These are phyloP conservation scores for Xylaria sp. DNA, from an alignment of 2,329 filamentous ascomycete species.

Conservation along the genomic window DNA sequence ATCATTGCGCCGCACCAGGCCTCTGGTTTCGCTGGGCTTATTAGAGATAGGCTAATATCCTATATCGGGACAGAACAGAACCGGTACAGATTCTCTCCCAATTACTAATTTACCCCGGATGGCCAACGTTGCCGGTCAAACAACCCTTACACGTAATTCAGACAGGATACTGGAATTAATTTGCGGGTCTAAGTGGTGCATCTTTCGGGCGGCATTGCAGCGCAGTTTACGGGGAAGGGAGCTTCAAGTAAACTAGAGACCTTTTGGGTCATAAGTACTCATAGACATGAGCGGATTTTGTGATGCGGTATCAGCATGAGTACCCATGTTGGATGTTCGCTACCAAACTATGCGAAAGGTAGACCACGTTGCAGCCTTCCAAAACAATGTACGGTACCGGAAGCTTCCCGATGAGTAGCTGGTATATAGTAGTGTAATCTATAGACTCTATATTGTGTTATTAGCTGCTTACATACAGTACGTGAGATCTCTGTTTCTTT, in stretches of 20 bases:
- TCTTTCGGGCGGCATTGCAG: conserved; percentile 5
- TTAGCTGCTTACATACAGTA: conserved; percentile 9
- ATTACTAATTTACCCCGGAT: conserved; percentile 38
- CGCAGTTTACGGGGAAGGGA: background rate
- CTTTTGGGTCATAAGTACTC: no score
- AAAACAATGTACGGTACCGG: conserved; percentile 35
- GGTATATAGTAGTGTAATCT: conserved; percentile 12
- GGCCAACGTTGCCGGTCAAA: conserved; percentile 13
- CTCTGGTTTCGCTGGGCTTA: conserved; percentile 35
- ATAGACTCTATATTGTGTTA: conserved; percentile 25
- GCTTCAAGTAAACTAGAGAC: background rate
- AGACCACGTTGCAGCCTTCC: conserved; percentile 37
- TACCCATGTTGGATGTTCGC: conserved; percentile 25
- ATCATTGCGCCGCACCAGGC: conserved; percentile 36
- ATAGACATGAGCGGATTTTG: conserved; percentile 19
- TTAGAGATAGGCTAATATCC: conserved; percentile 23
- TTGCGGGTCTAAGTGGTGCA: conserved; percentile 29
- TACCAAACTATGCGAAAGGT: conserved; percentile 25
- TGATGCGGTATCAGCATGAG: conserved; percentile 23
- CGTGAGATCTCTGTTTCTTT: conserved; percentile 24
- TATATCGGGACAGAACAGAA: conserved; percentile 21
- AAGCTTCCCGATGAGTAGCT: conserved; percentile 37
- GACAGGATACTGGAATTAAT: conserved; percentile 23
- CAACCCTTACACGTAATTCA: conserved; percentile 20
- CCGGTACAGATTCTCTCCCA: conserved; percentile 2